Evolutionary conservation across 805 yeast species (phyloP), one percentile per base, ranked within the genome.

Genomic region (Saccharomycopsis microspora): DNA sequence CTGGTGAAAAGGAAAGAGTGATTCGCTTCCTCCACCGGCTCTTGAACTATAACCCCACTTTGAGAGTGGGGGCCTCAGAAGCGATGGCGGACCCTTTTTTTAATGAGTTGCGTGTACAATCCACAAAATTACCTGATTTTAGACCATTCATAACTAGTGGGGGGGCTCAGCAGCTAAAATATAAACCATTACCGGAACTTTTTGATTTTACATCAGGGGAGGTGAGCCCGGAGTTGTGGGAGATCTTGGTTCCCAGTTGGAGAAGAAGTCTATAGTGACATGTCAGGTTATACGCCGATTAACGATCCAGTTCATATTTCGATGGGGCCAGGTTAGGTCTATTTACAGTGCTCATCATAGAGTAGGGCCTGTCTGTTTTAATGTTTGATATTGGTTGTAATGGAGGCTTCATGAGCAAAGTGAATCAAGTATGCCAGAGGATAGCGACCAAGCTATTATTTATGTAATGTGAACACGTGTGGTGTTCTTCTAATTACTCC

Each of bases 21-120:
- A 72, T 82, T 29, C 72, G 71, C 45, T 71, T 84, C 54, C 65
- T 84, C 53, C 69, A 71, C 36, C 64, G 68, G 53, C 70, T 81
- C 38, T 68, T 84, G 53, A 77, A 80, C 58, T 84, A 84, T 61
- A 80, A 83, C 51, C 94, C 94, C 5, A 56, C 66, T 11, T 75
- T 74, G 54, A 71, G 94, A 65, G 67, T 79, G 42, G 69, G 75
- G 49, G 82, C 90, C 36, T 62, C 71, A 11, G 69, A 73, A 41
- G 75, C 78, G 1, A 61, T 79, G 58, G 61, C 69, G 35, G 71
- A 74, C 56, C 69, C 65, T 6, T 78, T 76, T 64, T 79, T 80
- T 60, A 73, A 76, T 55, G 78, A 74, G 53, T 69, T 76, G 55
- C 67, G 74, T 57, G 58, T 57, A 5, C 19, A 19, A n/a, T 43